Conservation (phyloP, 257 asterid genomes). For the Plantago major region DNA sequence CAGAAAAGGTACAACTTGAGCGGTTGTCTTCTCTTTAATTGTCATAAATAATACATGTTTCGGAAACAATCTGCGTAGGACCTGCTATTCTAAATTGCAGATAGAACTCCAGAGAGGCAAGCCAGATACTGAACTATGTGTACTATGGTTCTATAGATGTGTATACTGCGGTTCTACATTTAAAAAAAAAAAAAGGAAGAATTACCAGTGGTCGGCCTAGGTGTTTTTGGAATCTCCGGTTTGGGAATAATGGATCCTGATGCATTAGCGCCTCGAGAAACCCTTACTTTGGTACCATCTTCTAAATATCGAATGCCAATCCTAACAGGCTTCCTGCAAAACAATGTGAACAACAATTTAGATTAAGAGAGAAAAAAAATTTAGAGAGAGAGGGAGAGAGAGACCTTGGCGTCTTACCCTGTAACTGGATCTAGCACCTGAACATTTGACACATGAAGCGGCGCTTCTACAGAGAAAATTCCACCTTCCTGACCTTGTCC, state of each 20-base stretch:
- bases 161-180: no score
- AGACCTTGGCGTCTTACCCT: slow-evolving; percentile 40
- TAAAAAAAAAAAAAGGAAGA: slow-evolving; percentile 15
- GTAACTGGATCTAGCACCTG: slow-evolving; percentile 89
- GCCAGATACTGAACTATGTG: neutral
- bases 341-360: slow-evolving; percentile 20
- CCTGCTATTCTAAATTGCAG: slow-evolving; percentile 3
- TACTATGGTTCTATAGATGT: no score
- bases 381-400: neutral
- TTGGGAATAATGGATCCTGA: slow-evolving; percentile 86
- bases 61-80: neutral
- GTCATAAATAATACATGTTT: slow-evolving; percentile 7
- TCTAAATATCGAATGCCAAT: slow-evolving; percentile 75
- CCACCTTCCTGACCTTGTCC: slow-evolving; percentile 99
- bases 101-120: slow-evolving; percentile 5
- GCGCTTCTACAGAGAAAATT: slow-evolving; percentile 91
- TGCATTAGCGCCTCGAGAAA: slow-evolving; percentile 84
- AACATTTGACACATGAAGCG: slow-evolving; percentile 89
- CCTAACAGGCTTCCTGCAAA: slow-evolving; percentile 73
- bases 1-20: no score
- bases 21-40: neutral
- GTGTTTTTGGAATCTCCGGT: slow-evolving; percentile 76
- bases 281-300: slow-evolving; percentile 81
- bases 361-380: no score
- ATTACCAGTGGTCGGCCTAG: slow-evolving; percentile 83